A percentile compares a stretch with the other conserved stretches of the same genome.
These are phyloP conservation scores for Golubevia sp. DNA, from an alignment of 1,284 basidiomycete genomes.

Conservation along the genomic window DNA sequence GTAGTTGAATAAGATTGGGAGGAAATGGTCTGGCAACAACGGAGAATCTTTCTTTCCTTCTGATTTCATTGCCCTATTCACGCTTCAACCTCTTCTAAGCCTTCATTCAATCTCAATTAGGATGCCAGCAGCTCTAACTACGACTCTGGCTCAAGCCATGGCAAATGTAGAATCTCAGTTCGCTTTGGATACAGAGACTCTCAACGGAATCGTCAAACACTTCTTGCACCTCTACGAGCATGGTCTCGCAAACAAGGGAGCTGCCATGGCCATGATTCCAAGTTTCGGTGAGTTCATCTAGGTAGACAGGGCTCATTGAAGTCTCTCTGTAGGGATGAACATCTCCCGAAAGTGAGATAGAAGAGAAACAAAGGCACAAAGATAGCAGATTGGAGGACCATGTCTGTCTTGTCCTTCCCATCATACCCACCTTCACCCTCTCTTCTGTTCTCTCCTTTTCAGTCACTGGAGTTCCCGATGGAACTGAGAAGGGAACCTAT, in stretches of 20 bases:
- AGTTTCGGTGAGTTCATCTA: constrained; percentile 22
- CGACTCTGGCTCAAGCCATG: constrained; percentile 28
- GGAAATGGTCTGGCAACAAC: too few relatives aligned
- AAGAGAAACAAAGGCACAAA: too few relatives aligned
- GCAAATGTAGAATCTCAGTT: constrained; percentile 28
- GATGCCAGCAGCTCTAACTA: constrained; percentile 32
- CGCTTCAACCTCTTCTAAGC: too few relatives aligned
- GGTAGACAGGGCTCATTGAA: not conserved
- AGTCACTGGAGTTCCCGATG: constrained; percentile 47
- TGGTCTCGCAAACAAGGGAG: constrained; percentile 38
- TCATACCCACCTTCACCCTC: not conserved
- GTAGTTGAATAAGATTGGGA: too few relatives aligned
- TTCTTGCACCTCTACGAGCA: constrained; percentile 40
- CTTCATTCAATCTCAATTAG: too few relatives aligned
- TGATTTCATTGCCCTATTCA: too few relatives aligned
- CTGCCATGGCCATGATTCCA: constrained; percentile 56
- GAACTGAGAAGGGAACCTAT: constrained; percentile 49
- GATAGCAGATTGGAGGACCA: too few relatives aligned
- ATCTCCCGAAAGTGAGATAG: not conserved
- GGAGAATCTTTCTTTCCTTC: too few relatives aligned
- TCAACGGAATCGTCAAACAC: constrained; percentile 28
- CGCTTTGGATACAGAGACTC: constrained; percentile 23
- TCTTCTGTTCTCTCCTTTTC: not conserved
- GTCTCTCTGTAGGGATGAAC: not conserved
- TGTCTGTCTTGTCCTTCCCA: not conserved